A percentile compares a stretch with the other conserved stretches of the same genome.
These are phyloP conservation scores for Lactifluus echinatus DNA, from an alignment of 768 basidiomycete genomes.

Conservation along the genomic window DNA sequence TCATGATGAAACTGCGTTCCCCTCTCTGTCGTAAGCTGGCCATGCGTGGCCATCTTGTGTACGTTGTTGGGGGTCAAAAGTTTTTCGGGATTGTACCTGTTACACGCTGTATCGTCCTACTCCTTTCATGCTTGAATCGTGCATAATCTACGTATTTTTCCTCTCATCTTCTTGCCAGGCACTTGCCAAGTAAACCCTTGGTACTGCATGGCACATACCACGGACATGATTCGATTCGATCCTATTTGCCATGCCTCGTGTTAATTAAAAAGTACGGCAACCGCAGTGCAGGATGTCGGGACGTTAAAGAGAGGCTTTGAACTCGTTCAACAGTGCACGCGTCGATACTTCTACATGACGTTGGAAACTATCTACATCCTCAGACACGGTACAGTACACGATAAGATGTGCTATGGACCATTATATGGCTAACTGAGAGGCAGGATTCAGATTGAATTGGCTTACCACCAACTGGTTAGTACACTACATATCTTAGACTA, in stretches of 20 bases:
- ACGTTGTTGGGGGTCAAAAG: constrained; percentile 15
- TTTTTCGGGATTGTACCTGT: constrained; percentile 20
- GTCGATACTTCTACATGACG: constrained; percentile 26
- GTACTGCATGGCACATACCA: too few species aligned
- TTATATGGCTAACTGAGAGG: constrained; percentile 5
- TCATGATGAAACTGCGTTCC: constrained; percentile 82
- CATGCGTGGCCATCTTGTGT: constrained; percentile 4
- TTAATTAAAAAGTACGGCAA: too few species aligned
- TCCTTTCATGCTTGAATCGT: constrained; percentile 16
- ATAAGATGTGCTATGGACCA: background rate
- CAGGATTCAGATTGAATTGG: constrained; percentile 77
- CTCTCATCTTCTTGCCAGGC: too few species aligned
- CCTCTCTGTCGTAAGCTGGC: constrained; percentile 54
- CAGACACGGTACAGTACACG: constrained; percentile 45
- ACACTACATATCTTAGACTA: background rate
- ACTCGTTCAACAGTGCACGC: background rate
- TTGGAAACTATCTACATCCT: constrained; percentile 60
- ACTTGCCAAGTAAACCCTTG: too few species aligned
- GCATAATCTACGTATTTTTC: constrained; percentile 19
- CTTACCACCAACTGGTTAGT: constrained; percentile 53
- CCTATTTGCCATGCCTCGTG: too few species aligned
- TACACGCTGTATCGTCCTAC: constrained; percentile 16
- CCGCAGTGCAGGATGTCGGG: background rate
- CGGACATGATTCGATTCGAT: too few species aligned
- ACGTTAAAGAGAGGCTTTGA: background rate